phyloP scores from a whole-genome alignment of 2,329 filamentous ascomycete genomes.

The Cladosporium colombiae region DNA sequence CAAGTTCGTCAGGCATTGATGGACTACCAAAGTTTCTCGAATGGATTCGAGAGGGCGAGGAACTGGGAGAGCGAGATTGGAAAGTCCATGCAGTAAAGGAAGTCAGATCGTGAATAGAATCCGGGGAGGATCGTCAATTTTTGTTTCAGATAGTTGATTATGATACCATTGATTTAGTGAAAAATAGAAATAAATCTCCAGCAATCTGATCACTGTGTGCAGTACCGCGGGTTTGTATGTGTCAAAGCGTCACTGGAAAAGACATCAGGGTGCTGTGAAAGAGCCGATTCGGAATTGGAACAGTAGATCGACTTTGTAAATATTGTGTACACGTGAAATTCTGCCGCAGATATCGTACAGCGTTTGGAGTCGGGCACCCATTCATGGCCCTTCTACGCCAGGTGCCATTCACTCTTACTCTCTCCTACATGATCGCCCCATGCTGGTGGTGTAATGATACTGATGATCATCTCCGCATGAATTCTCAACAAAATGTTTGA shows the following conservation, averaged over 20 bases:
- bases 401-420: background rate
- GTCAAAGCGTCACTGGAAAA: background rate
- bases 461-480: background rate
- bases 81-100: conserved; percentile 61
- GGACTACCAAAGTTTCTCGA: conserved; percentile 71
- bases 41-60: conserved; percentile 78
- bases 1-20: conserved; percentile 74
- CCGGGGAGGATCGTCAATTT: background rate
- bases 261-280: background rate
- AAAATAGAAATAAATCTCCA: background rate
- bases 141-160: background rate
- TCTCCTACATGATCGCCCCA: background rate
- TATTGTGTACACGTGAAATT: conserved; percentile 13
- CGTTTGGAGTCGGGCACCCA: background rate
- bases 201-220: background rate
- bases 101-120: background rate
- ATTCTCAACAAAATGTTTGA: background rate
- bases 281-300: background rate
- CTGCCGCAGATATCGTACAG: conserved; percentile 18
- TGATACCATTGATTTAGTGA: background rate
- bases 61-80: conserved; percentile 87
- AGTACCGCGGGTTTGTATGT: background rate
- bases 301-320: background rate
- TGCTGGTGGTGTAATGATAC: background rate
- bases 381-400: background rate